Percentiles rank a stretch among this genome's conserved stretches.
Evolutionary conservation across 768 basidiomycete genomes (phyloP).

Genomic region (Boletus vermiculosoides): DNA sequence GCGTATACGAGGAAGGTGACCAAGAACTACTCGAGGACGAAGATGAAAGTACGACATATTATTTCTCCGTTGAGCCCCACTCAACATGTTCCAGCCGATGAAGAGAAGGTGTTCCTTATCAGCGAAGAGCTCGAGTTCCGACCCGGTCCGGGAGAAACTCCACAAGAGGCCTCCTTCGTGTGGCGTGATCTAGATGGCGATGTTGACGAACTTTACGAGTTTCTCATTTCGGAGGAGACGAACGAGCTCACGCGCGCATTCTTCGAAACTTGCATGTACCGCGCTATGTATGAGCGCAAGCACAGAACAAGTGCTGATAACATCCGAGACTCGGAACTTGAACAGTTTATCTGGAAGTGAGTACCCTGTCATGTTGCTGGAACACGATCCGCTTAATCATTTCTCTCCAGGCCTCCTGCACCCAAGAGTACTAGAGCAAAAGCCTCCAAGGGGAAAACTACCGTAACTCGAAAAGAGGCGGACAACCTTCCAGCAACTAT

Average conservation of each 20-base stretch:
- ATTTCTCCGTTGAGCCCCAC: not conserved
- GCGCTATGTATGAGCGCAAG: constrained; percentile 96
- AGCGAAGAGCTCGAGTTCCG: constrained; percentile 89
- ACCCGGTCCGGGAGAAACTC: constrained; percentile 62
- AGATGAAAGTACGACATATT: constrained; percentile 67
- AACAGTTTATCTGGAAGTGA: constrained; percentile 81
- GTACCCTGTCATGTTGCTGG: constrained; percentile 29
- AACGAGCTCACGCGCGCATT: constrained; percentile 76
- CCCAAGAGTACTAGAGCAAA: constrained; percentile 20
- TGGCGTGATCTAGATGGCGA: constrained; percentile 94
- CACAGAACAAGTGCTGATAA: constrained; percentile 70
- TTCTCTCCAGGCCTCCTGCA: constrained; percentile 23
- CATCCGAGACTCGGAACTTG: constrained; percentile 63
- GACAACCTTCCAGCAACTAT: constrained; percentile 1
- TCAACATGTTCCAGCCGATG: constrained; percentile 63
- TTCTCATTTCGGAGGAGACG: constrained; percentile 76
- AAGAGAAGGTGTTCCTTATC: constrained; percentile 90
- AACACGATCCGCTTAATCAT: not conserved
- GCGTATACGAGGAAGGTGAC: constrained; percentile 96
- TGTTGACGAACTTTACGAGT: constrained; percentile 91
- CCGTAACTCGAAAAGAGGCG: constrained; percentile 5
- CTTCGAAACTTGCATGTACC: constrained; percentile 93
- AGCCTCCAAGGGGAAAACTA: constrained; percentile 13
- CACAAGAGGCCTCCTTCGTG: constrained; percentile 77
- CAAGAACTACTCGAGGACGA: constrained; percentile 93